These are phyloP conservation scores for Pichia sp. DNA, from an alignment of 1,139 yeast species.

Conservation along the genomic window DNA sequence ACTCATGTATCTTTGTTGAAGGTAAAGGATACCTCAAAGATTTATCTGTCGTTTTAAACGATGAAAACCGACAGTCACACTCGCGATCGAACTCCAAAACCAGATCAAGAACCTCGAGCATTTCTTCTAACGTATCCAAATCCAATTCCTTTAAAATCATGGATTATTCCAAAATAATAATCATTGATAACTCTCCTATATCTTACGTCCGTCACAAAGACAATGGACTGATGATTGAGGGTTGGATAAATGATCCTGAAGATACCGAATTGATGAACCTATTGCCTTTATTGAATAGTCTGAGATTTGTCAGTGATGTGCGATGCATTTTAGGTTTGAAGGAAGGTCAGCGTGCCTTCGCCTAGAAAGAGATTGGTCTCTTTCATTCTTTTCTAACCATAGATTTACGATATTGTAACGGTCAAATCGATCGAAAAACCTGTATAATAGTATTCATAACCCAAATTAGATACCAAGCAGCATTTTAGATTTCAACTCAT, in stretches of 20 bases:
- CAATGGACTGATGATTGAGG: conserved; percentile 90
- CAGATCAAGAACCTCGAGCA: conserved; percentile 14
- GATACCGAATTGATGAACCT: conserved; percentile 78
- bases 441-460: no score
- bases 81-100: conserved; percentile 11
- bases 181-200: conserved; percentile 88
- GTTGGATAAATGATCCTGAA: conserved; percentile 94
- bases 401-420: not conserved
- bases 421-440: not conserved
- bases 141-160: conserved; percentile 8
- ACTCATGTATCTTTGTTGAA: conserved; percentile 69
- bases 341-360: conserved; percentile 68
- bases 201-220: conserved; percentile 79
- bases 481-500: no score
- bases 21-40: conserved; percentile 89
- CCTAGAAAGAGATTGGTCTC: conserved; percentile 3
- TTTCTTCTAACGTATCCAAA: conserved; percentile 10
- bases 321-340: conserved; percentile 72
- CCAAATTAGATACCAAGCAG: no score
- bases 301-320: conserved; percentile 84
- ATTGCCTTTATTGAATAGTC: conserved; percentile 74
- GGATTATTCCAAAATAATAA: conserved; percentile 69
- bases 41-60: conserved; percentile 40
- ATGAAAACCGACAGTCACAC: not conserved
- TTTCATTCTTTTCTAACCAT: not conserved